Evolutionary conservation across 176 grass and related monocot species (phyloP).

Genomic region (Rhynchospora tenuis): DNA sequence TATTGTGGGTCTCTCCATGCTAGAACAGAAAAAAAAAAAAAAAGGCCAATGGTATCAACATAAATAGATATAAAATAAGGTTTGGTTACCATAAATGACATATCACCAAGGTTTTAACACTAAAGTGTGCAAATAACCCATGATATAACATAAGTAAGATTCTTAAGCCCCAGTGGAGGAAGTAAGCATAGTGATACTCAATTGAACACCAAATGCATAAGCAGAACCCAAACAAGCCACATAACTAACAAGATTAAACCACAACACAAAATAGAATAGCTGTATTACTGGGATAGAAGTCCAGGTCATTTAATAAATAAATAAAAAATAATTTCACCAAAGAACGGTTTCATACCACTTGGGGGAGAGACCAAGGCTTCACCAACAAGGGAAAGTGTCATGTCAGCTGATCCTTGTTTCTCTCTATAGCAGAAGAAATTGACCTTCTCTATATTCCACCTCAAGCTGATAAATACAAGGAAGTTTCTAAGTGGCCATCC

Average conservation of each 20-base stretch:
- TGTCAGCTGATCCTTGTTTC: conserved; percentile 37
- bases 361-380: conserved; percentile 55
- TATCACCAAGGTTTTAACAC: background rate
- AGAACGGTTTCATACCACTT: conserved; percentile 40
- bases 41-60: background rate
- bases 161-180: background rate
- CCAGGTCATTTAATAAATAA: background rate
- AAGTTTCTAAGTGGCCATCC: conserved; percentile 90
- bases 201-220: background rate
- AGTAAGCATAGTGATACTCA: background rate
- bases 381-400: conserved; percentile 57
- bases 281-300: background rate
- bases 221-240: background rate
- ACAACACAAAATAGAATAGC: background rate
- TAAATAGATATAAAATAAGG: background rate
- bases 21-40: conserved; percentile 10
- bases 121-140: background rate
- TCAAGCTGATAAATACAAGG: conserved; percentile 54
- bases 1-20: conserved; percentile 49
- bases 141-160: background rate
- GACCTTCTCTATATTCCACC: conserved; percentile 55
- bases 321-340: background rate
- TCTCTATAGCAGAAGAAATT: conserved; percentile 91
- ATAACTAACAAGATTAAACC: background rate
- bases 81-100: background rate